A percentile compares a stretch with the other conserved stretches of the same genome.
Evolutionary conservation across 2,329 filamentous ascomycete species (phyloP).

Genomic region (Penicillium sp.): DNA sequence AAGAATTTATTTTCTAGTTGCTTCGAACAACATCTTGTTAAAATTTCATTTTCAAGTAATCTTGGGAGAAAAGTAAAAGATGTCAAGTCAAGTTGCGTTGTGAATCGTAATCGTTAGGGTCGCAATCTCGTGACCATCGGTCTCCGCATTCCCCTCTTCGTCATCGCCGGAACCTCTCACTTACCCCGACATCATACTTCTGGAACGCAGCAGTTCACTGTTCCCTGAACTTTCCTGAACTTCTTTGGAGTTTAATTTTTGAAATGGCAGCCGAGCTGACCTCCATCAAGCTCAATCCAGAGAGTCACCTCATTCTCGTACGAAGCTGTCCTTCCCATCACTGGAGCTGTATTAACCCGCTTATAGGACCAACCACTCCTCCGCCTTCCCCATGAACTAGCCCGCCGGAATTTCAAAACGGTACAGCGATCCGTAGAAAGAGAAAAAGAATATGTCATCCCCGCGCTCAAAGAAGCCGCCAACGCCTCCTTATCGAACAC

Average conservation of each 20-base stretch:
- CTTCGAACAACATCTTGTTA: constrained; percentile 1
- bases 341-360: constrained; percentile 9
- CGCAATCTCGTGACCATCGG: constrained; percentile 2
- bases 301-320: constrained; percentile 52
- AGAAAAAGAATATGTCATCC: constrained; percentile 47
- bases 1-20: constrained; percentile 24
- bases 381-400: constrained; percentile 85
- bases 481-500: constrained; percentile 64
- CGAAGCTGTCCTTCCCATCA: constrained; percentile 6
- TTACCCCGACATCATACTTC: background rate
- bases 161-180: constrained; percentile 3
- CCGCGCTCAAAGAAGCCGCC: constrained; percentile 51
- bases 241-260: background rate
- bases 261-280: constrained; percentile 45
- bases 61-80: background rate
- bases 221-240: background rate
- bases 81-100: too few relatives aligned
- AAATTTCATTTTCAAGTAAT: background rate
- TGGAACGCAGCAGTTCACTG: background rate
- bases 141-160: constrained; percentile 8
- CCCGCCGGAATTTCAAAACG: constrained; percentile 89
- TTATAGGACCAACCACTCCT: constrained; percentile 86
- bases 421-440: constrained; percentile 52
- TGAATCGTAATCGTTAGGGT: background rate
- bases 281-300: constrained; percentile 49